Percentiles rank a stretch among this genome's conserved stretches.
phyloP scores from a whole-genome alignment of 768 basidiomycete genomes.

The Omphalotus guepiniiformis region DNA sequence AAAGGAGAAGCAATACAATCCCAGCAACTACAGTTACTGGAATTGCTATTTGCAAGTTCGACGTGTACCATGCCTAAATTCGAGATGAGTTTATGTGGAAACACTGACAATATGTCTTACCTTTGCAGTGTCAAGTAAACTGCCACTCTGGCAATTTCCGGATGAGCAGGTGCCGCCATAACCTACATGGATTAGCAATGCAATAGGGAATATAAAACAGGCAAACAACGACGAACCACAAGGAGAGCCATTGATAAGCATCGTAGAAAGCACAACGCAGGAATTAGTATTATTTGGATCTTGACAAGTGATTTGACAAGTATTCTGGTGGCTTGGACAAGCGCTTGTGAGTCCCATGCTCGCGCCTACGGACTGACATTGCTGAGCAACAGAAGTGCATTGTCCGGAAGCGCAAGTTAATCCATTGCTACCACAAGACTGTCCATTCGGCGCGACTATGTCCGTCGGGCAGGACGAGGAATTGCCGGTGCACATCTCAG shows the following conservation, averaged over 20 bases:
- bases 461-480: slow-evolving; percentile 71
- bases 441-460: slow-evolving; percentile 56
- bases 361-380: slow-evolving; percentile 72
- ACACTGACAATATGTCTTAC: slow-evolving; percentile 27
- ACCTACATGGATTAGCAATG: slow-evolving; percentile 33
- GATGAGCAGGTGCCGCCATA: slow-evolving; percentile 66
- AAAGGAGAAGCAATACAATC: slow-evolving; percentile 52
- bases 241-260: slow-evolving; percentile 76
- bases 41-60: slow-evolving; percentile 76
- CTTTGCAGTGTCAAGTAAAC: slow-evolving; percentile 56
- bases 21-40: slow-evolving; percentile 73
- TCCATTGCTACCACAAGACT: slow-evolving; percentile 58
- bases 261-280: slow-evolving; percentile 67
- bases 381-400: slow-evolving; percentile 69
- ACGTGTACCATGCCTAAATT: slow-evolving; percentile 63
- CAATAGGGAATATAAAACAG: slow-evolving; percentile 10
- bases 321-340: slow-evolving; percentile 61
- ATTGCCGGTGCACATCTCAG: slow-evolving; percentile 74
- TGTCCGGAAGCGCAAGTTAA: slow-evolving; percentile 73
- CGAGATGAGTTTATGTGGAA: slow-evolving; percentile 6
- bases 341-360: slow-evolving; percentile 65
- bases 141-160: slow-evolving; percentile 59
- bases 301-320: slow-evolving; percentile 78
- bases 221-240: slow-evolving; percentile 52
- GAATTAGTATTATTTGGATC: slow-evolving; percentile 56